Percentiles rank a stretch among this genome's conserved stretches.
Conservation (phyloP, 108 stramenopile genomes). For the Cyclotella choctawhatcheeana region DNA sequence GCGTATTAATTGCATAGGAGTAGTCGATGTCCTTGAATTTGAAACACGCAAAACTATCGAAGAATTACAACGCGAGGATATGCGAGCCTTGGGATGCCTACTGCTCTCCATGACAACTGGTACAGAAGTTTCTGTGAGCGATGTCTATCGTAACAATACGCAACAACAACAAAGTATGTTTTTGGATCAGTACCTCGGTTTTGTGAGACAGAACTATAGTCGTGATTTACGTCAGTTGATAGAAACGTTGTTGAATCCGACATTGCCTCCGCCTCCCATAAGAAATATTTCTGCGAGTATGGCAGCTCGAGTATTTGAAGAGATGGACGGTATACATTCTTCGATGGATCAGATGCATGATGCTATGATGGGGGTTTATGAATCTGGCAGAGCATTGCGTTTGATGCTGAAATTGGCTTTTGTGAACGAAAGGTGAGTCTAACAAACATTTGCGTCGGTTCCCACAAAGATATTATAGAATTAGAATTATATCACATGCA, state of each 20-base stretch:
- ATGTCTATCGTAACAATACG: conserved; percentile 42
- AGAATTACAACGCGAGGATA: conserved; percentile 87
- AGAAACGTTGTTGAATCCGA: conserved; percentile 67
- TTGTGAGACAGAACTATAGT: conserved; percentile 81
- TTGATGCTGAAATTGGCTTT: conserved; percentile 89
- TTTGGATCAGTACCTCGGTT: conserved; percentile 42
- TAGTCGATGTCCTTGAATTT: conserved; percentile 90
- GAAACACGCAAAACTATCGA: conserved; percentile 76
- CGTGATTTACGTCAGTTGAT: conserved; percentile 72
- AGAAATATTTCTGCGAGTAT: conserved; percentile 57
- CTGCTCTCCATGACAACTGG: conserved; percentile 86
- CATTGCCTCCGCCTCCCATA: conserved; percentile 60
- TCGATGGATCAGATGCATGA: conserved; percentile 57
- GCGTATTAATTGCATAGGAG: conserved; percentile 81
- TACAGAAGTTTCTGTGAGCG: conserved; percentile 60
- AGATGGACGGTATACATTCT: conserved; percentile 62
- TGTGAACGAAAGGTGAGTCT: conserved; percentile 93
- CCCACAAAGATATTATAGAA: too few species aligned
- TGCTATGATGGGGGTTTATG: conserved; percentile 82
- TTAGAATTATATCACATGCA: too few species aligned
- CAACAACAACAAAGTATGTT: conserved; percentile 22
- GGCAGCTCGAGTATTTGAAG: conserved; percentile 67
- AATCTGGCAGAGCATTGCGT: conserved; percentile 84
- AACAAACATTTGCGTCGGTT: too few species aligned
- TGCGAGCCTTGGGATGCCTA: conserved; percentile 80